Percentiles rank a stretch among this genome's conserved stretches.
Conservation (phyloP, 75 land plant genomes). For the Adiantum capillusveneris region DNA sequence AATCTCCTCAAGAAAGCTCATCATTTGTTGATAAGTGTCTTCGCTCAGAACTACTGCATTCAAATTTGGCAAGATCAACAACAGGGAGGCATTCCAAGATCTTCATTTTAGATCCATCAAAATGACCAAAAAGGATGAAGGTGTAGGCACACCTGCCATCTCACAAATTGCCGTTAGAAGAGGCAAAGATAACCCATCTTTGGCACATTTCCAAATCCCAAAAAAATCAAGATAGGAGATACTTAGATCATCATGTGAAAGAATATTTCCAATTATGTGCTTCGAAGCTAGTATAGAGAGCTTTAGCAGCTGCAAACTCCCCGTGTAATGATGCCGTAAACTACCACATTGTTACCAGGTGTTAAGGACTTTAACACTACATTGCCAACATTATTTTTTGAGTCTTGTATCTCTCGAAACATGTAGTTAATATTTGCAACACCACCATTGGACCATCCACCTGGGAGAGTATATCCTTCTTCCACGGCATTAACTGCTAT, state of each 20-base stretch:
- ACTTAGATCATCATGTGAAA: neutral
- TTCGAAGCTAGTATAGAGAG: neutral
- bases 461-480: conserved; percentile 23
- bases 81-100: conserved; percentile 58
- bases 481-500: conserved; percentile 22
- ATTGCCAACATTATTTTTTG: conserved; percentile 6
- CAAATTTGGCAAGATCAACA: conserved; percentile 41
- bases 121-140: conserved; percentile 49
- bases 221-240: conserved; percentile 13
- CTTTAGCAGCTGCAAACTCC: neutral
- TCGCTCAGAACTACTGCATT: conserved; percentile 51
- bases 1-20: conserved; percentile 51
- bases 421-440: conserved; percentile 38
- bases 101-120: conserved; percentile 69
- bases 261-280: neutral
- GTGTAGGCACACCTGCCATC: conserved; percentile 41
- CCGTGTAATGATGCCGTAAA: conserved; percentile 45
- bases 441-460: conserved; percentile 27
- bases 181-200: conserved; percentile 64
- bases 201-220: conserved; percentile 73
- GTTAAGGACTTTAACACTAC: conserved; percentile 42
- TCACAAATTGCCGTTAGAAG: conserved; percentile 59
- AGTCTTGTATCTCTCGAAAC: conserved; percentile 27
- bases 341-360: conserved; percentile 39
- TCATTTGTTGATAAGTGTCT: conserved; percentile 45